These are phyloP conservation scores for Melampsora larici-populina DNA, from an alignment of 1,284 basidiomycete genomes.

Conservation along the genomic window DNA sequence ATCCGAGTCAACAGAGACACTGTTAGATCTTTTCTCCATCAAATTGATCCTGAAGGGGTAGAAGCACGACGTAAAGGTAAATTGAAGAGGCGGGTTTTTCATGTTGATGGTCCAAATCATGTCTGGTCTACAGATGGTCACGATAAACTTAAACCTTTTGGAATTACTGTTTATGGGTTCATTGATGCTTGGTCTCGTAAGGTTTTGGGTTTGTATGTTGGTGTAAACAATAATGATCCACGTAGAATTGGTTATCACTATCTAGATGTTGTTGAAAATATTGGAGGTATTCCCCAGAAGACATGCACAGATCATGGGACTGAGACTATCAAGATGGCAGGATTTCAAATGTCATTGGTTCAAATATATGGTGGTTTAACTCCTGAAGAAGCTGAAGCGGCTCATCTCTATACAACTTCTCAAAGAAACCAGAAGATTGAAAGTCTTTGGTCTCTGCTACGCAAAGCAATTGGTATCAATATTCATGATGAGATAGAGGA, in stretches of 20 bases:
- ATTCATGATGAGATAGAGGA: no score
- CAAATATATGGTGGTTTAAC: background rate
- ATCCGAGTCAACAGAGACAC: background rate
- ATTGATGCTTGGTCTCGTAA: no score
- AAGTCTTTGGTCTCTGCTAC: background rate
- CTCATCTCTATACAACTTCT: background rate
- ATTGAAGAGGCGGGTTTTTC: background rate
- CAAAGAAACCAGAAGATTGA: slow-evolving; percentile 17
- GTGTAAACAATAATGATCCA: slow-evolving; percentile 14
- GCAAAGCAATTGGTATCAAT: background rate
- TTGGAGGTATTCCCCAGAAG: background rate
- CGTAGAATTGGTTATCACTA: slow-evolving; percentile 18
- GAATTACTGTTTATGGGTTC: slow-evolving; percentile 1
- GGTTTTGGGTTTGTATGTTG: background rate
- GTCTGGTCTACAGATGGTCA: slow-evolving; percentile 2
- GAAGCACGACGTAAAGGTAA: background rate
- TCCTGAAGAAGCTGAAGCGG: background rate
- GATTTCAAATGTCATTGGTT: slow-evolving; percentile 1
- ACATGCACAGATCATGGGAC: slow-evolving; percentile 5
- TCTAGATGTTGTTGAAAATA: background rate
- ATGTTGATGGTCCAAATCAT: background rate
- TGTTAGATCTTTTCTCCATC: no score
- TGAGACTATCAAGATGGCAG: no score
- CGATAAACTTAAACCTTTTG: no score
- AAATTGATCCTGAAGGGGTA: slow-evolving; percentile 11